These are phyloP conservation scores for Hericium erinaceus DNA, from an alignment of 768 basidiomycete species.

Conservation along the genomic window DNA sequence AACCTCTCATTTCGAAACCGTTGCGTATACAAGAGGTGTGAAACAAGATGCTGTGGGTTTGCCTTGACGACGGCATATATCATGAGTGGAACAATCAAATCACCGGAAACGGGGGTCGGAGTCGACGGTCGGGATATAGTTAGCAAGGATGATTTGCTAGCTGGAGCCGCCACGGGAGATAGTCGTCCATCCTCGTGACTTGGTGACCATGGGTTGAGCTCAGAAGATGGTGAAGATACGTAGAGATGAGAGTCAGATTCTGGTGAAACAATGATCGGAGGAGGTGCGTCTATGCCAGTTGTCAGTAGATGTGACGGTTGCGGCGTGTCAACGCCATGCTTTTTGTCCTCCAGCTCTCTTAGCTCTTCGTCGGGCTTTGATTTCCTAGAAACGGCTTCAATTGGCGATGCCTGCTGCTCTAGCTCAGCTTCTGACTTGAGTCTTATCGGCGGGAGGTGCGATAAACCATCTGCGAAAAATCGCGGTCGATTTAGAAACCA, in stretches of 20 bases:
- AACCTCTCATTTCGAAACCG: constrained; percentile 46
- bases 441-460: constrained; percentile 61
- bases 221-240: constrained; percentile 2
- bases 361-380: not conserved
- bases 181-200: not conserved
- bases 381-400: constrained; percentile 10
- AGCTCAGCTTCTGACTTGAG: constrained; percentile 56
- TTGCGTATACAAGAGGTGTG: constrained; percentile 58
- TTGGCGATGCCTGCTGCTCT: constrained; percentile 25
- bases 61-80: constrained; percentile 92
- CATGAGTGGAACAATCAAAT: constrained; percentile 85
- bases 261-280: constrained; percentile 17
- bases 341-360: constrained; percentile 5
- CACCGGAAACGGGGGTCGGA: constrained; percentile 64
- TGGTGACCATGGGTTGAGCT: not conserved
- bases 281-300: constrained; percentile 5
- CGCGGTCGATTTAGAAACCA: not conserved
- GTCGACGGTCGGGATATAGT: constrained; percentile 15
- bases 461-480: constrained; percentile 51
- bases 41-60: constrained; percentile 76
- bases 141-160: not conserved
- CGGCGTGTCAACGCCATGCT: not conserved
- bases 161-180: not conserved
- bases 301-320: not conserved
- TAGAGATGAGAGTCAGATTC: constrained; percentile 9